Evolutionary conservation across 2,329 filamentous ascomycete species (phyloP).

Genomic region (Colletotrichum incanum): DNA sequence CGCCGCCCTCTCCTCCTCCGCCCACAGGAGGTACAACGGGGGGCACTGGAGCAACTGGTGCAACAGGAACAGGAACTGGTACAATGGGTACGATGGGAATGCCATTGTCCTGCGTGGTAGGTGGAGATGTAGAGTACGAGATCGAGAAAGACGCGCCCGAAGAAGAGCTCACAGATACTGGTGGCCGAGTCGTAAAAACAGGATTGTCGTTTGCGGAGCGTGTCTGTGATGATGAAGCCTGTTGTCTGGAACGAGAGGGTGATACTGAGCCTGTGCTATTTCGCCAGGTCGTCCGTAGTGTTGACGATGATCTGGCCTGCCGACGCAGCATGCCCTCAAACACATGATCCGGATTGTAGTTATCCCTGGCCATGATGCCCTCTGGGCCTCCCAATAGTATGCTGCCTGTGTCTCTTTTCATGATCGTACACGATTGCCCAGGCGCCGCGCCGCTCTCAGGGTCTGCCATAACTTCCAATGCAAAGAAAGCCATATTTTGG

Average conservation of each 20-base stretch:
- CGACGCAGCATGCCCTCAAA: background rate
- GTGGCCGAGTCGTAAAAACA: conserved; percentile 6
- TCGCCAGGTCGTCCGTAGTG: background rate
- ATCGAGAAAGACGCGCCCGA: conserved; percentile 7
- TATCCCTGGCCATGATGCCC: background rate
- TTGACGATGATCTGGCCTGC: background rate
- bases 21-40: background rate
- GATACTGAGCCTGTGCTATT: background rate
- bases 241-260: background rate
- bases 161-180: background rate
- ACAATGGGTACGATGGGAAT: conserved; percentile 10
- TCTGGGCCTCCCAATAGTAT: background rate
- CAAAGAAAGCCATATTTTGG: conserved; percentile 21
- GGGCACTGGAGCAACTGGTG: background rate
- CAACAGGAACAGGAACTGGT: conserved; percentile 8
- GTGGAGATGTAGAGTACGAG: background rate
- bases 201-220: background rate
- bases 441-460: conserved; percentile 9
- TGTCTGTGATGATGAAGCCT: background rate
- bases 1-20: background rate
- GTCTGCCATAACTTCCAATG: conserved; percentile 19
- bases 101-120: background rate
- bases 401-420: conserved; percentile 10
- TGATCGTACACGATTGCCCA: conserved; percentile 15
- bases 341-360: background rate